Conservation (phyloP, 2,329 filamentous ascomycete species). For the Escovopsis sp. region DNA sequence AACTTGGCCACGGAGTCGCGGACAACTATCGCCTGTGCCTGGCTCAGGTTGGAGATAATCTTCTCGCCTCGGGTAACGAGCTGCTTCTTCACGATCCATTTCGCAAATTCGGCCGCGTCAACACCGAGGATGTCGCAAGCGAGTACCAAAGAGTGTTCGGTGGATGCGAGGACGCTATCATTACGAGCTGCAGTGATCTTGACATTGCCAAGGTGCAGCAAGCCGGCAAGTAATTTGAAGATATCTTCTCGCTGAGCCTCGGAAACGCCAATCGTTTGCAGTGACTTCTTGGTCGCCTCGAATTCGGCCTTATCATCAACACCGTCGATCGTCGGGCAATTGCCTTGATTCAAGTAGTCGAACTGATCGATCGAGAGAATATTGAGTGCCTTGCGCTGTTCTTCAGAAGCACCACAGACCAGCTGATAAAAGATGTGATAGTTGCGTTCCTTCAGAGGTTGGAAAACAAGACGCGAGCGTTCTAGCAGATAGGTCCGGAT, state of each 20-base stretch:
- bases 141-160: conserved; percentile 67
- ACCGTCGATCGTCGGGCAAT: conserved; percentile 78
- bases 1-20: conserved; percentile 97
- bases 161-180: conserved; percentile 68
- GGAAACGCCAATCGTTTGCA: conserved; percentile 76
- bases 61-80: conserved; percentile 92
- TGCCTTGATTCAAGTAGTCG: conserved; percentile 92
- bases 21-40: conserved; percentile 86
- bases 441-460: conserved; percentile 92
- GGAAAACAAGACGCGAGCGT: conserved; percentile 89
- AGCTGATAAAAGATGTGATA: conserved; percentile 99
- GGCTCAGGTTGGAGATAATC: conserved; percentile 88
- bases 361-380: conserved; percentile 79
- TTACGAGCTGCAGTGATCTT: conserved; percentile 85
- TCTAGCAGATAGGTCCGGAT: conserved; percentile 94
- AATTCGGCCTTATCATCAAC: conserved; percentile 95
- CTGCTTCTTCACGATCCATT: conserved; percentile 99
- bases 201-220: conserved; percentile 90
- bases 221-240: conserved; percentile 77
- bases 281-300: conserved; percentile 68
- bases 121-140: conserved; percentile 82
- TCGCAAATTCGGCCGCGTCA: conserved; percentile 71
- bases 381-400: conserved; percentile 64
- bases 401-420: conserved; percentile 77
- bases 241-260: conserved; percentile 65